Evolutionary conservation across 345 rosid genomes (phyloP).

Genomic region (Alliaria petiolata): DNA sequence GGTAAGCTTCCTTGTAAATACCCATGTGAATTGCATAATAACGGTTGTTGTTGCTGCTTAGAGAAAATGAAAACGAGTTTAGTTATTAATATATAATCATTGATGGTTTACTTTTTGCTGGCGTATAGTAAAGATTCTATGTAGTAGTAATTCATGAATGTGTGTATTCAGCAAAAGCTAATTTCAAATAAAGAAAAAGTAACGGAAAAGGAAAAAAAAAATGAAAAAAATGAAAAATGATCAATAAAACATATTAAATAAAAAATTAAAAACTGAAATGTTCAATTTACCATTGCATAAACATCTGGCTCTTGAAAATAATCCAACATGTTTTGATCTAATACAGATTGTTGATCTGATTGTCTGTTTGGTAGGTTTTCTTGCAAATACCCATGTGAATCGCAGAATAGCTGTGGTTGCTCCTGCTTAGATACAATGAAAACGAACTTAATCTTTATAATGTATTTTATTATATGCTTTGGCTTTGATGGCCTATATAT

Average conservation of each 20-base stretch:
- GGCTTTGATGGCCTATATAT: not conserved
- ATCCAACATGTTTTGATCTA: not conserved
- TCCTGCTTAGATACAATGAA: not conserved
- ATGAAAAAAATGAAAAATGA: not conserved
- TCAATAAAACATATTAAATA: not conserved
- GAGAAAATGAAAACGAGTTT: not conserved
- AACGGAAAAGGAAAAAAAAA: no score
- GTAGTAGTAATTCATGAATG: not conserved
- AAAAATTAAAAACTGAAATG: not conserved
- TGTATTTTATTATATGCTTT: not conserved
- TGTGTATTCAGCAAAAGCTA: not conserved
- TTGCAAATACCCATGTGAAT: not conserved
- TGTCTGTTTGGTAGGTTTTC: not conserved
- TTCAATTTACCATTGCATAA: not conserved
- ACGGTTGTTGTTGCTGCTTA: not conserved
- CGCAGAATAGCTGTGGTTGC: not conserved
- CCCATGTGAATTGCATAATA: not conserved
- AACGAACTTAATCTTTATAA: not conserved
- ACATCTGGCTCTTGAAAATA: not conserved
- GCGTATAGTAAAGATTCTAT: not conserved
- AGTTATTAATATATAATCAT: not conserved
- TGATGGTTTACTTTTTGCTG: not conserved
- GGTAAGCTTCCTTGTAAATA: not conserved
- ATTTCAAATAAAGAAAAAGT: no score
- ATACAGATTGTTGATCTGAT: not conserved